Conservation (phyloP, 176 grass and related monocot species). For the Metroxylon sagu region DNA sequence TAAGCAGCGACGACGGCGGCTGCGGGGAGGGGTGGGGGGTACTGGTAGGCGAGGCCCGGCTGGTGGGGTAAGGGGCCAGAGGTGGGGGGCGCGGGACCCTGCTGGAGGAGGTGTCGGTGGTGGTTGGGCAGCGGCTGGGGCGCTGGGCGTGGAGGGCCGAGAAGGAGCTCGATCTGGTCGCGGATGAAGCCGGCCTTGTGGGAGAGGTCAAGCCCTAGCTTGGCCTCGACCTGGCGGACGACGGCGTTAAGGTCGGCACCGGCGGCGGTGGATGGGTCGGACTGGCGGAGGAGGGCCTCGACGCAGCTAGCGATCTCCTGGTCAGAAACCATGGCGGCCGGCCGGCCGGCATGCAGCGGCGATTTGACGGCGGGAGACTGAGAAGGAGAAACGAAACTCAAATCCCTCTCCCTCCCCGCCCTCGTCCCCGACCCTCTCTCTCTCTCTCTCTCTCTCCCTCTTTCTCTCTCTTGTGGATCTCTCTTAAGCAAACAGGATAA, state of each 20-base stretch:
- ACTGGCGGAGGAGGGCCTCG: slow-evolving; percentile 54
- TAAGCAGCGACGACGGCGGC: slow-evolving; percentile 13
- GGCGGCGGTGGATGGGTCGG: slow-evolving; percentile 15
- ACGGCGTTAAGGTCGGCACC: slow-evolving; percentile 42
- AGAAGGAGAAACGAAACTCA: slow-evolving; percentile 35
- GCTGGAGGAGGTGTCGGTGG: not conserved
- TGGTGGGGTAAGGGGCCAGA: not conserved
- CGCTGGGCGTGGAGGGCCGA: slow-evolving; percentile 32
- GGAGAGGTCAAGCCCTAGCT: slow-evolving; percentile 77
- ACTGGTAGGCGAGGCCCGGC: not conserved
- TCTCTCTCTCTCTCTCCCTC: not conserved
- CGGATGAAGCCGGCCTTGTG: slow-evolving; percentile 82
- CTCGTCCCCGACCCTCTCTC: slow-evolving; percentile 15
- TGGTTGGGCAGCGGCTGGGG: slow-evolving; percentile 17
- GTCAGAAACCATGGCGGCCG: slow-evolving; percentile 83
- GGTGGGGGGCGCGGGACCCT: not conserved
- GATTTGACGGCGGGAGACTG: slow-evolving; percentile 2
- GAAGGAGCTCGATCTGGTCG: slow-evolving; percentile 94
- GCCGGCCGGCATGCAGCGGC: not conserved
- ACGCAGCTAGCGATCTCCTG: slow-evolving; percentile 89
- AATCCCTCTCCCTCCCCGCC: slow-evolving; percentile 36
- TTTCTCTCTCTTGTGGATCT: not conserved
- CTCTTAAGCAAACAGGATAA: not conserved
- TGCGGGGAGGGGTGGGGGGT: not conserved
- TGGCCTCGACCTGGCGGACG: slow-evolving; percentile 63